A percentile compares a stretch with the other conserved stretches of the same genome.
These are phyloP conservation scores for Mycena crocata DNA, from an alignment of 768 basidiomycete species.

Conservation along the genomic window DNA sequence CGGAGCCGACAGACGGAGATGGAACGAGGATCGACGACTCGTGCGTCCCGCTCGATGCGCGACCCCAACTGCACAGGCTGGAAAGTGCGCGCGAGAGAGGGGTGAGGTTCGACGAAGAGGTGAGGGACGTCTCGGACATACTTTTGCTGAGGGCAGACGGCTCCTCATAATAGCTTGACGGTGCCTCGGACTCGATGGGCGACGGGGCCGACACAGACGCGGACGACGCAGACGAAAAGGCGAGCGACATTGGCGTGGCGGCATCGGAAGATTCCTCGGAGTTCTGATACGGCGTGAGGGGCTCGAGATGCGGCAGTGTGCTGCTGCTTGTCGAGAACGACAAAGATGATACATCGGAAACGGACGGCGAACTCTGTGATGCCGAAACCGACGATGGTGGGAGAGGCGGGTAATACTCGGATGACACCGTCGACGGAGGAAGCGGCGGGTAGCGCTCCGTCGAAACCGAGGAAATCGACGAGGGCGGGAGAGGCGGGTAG, in stretches of 20 bases:
- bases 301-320: conserved; percentile 23
- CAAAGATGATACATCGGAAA: conserved; percentile 17
- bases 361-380: conserved; percentile 8
- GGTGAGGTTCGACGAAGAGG: conserved; percentile 27
- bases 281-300: conserved; percentile 21
- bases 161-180: conserved; percentile 14
- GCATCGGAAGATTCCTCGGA: conserved; percentile 35
- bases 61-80: conserved; percentile 58
- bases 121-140: conserved; percentile 21
- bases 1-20: conserved; percentile 70
- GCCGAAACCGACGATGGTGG: conserved; percentile 17
- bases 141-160: conserved; percentile 27
- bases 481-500: conserved; percentile 50
- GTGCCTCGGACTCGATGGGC: conserved; percentile 38
- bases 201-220: conserved; percentile 45
- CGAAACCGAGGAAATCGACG: conserved; percentile 39
- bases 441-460: conserved; percentile 38
- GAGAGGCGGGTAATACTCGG: conserved; percentile 31
- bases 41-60: conserved; percentile 75
- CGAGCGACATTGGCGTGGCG: conserved; percentile 46
- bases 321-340: conserved; percentile 25
- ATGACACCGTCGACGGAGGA: conserved; percentile 37
- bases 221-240: conserved; percentile 40
- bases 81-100: conserved; percentile 41
- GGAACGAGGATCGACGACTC: conserved; percentile 82